Base-by-base conservation (phyloP, 2,329 filamentous ascomycete species). In the Hypomyces rosellus region DNA sequence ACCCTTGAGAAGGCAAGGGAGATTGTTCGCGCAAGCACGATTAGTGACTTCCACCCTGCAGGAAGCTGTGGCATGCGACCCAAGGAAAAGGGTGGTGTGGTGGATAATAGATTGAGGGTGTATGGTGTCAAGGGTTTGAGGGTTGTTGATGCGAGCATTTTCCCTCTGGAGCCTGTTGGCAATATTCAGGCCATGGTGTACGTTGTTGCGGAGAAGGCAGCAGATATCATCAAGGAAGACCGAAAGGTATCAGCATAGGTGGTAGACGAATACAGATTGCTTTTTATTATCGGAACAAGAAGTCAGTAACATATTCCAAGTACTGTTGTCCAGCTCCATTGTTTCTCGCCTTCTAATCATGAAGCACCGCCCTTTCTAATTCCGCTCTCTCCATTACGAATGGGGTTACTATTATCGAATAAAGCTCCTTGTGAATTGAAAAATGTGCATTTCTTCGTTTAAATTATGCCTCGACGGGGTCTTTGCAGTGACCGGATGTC, bases 51-150 rank as follows among this genome's bases (percentile, higher is more conserved):
- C 56, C 77, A 81, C 59, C 69, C 74, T 0, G 63, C 68, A 2
- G 74, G 78, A 12, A 78, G 73, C n/a, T 70, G 71, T 41, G 69
- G 73, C 7, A 78, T 78, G 76, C 63, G 74, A 48, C 73, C 73
- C 3, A 58, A 62, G 20, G 68, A 69, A 37, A 59, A 66, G 5
- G 73, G 72, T 4, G 74, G 74, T 34, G 74, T 76, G 4, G 73
- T 76, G 2, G 68, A 73, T 50, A 57, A 65, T 12, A 57, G 67
- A 20, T 57, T 76, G 15, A 59, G 65, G 38, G 73, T 77, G 0
- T 73, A 74, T 51, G 74, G 74, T 1, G 67, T 66, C 4, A 61
- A 63, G 43, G 69, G 71, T 38, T 60, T 77, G 37, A 66, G 74
- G 11, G 62, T 77, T 18, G 71, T 73, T 1, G 74, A 77, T 57